Conservation (phyloP, 805 yeast species). For the Hanseniaspora guilliermondii region DNA sequence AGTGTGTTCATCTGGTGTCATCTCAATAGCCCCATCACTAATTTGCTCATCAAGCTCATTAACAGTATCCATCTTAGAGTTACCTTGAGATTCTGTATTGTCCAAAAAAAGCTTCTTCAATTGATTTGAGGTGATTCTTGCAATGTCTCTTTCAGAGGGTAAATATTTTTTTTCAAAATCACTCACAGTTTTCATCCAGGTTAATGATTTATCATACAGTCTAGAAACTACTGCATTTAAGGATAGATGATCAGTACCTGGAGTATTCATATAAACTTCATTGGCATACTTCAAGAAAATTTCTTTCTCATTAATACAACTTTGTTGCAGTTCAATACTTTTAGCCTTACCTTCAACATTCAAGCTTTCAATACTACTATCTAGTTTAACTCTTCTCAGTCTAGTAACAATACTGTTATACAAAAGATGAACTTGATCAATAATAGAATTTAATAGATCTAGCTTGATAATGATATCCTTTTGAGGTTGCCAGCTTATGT, state of each 20-base stretch:
- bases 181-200: conserved; percentile 75
- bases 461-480: conserved; percentile 56
- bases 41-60: background rate
- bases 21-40: background rate
- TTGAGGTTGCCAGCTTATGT: conserved; percentile 58
- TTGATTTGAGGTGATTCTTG: conserved; percentile 80
- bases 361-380: conserved; percentile 52
- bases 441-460: conserved; percentile 44
- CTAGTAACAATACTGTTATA: conserved; percentile 63
- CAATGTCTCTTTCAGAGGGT: conserved; percentile 87
- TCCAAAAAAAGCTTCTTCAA: conserved; percentile 61
- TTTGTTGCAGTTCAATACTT: conserved; percentile 44
- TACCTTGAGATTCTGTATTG: conserved; percentile 17
- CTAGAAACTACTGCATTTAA: conserved; percentile 58
- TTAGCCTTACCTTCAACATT: conserved; percentile 52
- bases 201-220: conserved; percentile 69
- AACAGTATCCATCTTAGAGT: background rate
- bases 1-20: background rate
- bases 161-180: conserved; percentile 66
- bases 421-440: conserved; percentile 42
- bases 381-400: conserved; percentile 61
- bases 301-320: conserved; percentile 40
- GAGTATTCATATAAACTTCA: conserved; percentile 40
- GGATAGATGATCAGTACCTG: conserved; percentile 54
- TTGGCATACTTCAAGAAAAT: conserved; percentile 36